These are phyloP conservation scores for Hypoxylon sp. DNA, from an alignment of 2,329 filamentous ascomycete genomes.

Conservation along the genomic window DNA sequence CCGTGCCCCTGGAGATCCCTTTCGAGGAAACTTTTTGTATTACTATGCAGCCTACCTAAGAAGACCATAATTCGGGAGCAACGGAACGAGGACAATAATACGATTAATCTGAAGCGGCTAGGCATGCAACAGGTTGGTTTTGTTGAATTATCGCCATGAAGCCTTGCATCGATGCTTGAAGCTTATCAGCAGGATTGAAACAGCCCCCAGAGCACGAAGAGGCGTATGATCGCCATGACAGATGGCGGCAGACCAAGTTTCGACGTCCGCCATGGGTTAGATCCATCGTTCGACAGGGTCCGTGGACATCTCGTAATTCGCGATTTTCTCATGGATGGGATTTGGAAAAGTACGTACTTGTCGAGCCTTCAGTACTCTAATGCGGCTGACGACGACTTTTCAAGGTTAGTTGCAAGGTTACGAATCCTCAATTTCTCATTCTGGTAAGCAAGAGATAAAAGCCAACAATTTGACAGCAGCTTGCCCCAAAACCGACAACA, in stretches of 20 bases:
- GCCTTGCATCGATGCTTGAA: slow-evolving; percentile 11
- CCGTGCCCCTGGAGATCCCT: slow-evolving; percentile 1
- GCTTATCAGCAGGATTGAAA: slow-evolving; percentile 20
- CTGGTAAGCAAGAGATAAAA: slow-evolving; percentile 1
- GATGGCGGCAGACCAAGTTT: slow-evolving; percentile 37
- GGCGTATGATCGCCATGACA: slow-evolving; percentile 40
- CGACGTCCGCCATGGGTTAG: slow-evolving; percentile 24
- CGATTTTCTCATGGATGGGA: slow-evolving; percentile 19
- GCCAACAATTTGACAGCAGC: slow-evolving; percentile 25
- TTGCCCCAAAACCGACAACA: slow-evolving; percentile 4
- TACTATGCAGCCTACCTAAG: slow-evolving; percentile 25
- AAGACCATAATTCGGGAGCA: slow-evolving; percentile 18
- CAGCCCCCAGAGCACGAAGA: slow-evolving; percentile 17
- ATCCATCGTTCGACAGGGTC: slow-evolving; percentile 20
- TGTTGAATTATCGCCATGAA: slow-evolving; percentile 10
- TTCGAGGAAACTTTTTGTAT: slow-evolving; percentile 17
- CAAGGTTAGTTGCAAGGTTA: slow-evolving; percentile 31
- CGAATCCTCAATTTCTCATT: slow-evolving; percentile 32
- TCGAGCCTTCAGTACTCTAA: slow-evolving; percentile 21
- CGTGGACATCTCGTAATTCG: slow-evolving; percentile 26
- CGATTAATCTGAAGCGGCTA: slow-evolving; percentile 26
- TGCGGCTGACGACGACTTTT: slow-evolving; percentile 40
- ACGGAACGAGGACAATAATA: slow-evolving; percentile 19
- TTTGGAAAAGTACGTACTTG: slow-evolving; percentile 13
- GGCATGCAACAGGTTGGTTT: slow-evolving; percentile 14